These are phyloP conservation scores for Aureobasidium sp. DNA, from an alignment of 2,329 filamentous ascomycete species.

Conservation along the genomic window DNA sequence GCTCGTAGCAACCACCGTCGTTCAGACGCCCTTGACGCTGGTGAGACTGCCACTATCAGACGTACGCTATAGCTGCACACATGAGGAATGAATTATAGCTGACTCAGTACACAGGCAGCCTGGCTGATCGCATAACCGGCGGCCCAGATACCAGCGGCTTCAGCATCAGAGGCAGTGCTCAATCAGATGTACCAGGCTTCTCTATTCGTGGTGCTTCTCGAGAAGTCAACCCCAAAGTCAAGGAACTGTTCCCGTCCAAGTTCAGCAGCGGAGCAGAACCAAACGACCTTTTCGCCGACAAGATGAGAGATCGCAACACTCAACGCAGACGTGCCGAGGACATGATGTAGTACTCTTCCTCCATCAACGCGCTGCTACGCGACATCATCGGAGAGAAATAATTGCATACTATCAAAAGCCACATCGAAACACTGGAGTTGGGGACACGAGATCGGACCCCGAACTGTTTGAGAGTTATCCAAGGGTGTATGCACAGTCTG, in stretches of 20 bases:
- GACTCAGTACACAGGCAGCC: conserved; percentile 16
- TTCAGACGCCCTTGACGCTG: conserved; percentile 45
- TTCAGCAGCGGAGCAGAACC: conserved; percentile 28
- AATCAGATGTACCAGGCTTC: conserved; percentile 27
- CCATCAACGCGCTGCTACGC: conserved; percentile 9
- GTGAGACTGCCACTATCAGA: conserved; percentile 26
- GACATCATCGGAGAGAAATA: neutral
- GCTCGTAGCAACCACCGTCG: conserved; percentile 46
- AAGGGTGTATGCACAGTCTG: neutral
- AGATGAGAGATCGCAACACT: conserved; percentile 34
- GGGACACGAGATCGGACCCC: neutral
- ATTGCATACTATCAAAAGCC: neutral
- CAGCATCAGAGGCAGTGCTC: conserved; percentile 37
- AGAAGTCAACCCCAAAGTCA: conserved; percentile 28
- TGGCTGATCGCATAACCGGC: conserved; percentile 25
- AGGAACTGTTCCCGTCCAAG: conserved; percentile 38
- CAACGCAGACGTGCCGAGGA: conserved; percentile 29
- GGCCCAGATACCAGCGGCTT: conserved; percentile 30
- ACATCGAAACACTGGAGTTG: neutral
- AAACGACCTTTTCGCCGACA: conserved; percentile 37
- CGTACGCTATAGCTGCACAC: conserved; percentile 3
- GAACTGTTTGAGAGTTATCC: no score
- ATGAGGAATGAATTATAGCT: neutral
- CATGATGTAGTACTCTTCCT: conserved; percentile 21
- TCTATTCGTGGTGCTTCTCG: conserved; percentile 34